Percentiles rank a stretch among this genome's conserved stretches.
phyloP scores from a whole-genome alignment of 495 filamentous ascomycete genomes.

The Thozetella sp. region DNA sequence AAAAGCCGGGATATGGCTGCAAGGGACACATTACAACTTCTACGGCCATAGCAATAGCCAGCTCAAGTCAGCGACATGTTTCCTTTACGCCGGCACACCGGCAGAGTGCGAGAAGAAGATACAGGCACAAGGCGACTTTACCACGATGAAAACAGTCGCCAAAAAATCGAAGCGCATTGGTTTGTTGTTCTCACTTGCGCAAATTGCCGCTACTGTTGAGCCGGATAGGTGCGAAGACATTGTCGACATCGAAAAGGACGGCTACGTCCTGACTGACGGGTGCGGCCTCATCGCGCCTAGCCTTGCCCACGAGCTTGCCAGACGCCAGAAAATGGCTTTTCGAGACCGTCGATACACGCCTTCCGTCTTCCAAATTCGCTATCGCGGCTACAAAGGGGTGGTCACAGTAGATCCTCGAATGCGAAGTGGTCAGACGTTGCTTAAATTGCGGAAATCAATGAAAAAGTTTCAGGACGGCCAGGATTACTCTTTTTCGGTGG shows the following conservation, averaged over 20 bases:
- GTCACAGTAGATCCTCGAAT: conserved; percentile 44
- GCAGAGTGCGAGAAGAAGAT: conserved; percentile 36
- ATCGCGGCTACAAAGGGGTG: conserved; percentile 54
- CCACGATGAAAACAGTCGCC: conserved; percentile 51
- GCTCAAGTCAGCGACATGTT: conserved; percentile 49
- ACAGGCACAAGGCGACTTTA: conserved; percentile 46
- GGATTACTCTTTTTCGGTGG: conserved; percentile 46
- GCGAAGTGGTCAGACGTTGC: conserved; percentile 19
- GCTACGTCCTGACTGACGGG: conserved; percentile 53
- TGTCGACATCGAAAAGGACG: conserved; percentile 39
- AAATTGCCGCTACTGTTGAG: conserved; percentile 33
- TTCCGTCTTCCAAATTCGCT: conserved; percentile 53
- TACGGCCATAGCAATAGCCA: conserved; percentile 57
- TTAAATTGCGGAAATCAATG: conserved; percentile 53
- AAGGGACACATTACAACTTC: conserved; percentile 46
- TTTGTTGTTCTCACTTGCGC: conserved; percentile 46
- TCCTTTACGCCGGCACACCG: conserved; percentile 41
- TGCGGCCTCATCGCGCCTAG: conserved; percentile 45
- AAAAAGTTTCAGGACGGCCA: conserved; percentile 46
- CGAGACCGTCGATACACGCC: conserved; percentile 43
- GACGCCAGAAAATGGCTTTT: conserved; percentile 35
- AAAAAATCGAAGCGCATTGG: conserved; percentile 55
- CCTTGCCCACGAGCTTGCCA: conserved; percentile 35
- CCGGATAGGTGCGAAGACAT: conserved; percentile 47
- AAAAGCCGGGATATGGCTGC: conserved; percentile 35